These are phyloP conservation scores for Pseudogymnoascus sp. DNA, from an alignment of 2,329 filamentous ascomycete species.

Conservation along the genomic window DNA sequence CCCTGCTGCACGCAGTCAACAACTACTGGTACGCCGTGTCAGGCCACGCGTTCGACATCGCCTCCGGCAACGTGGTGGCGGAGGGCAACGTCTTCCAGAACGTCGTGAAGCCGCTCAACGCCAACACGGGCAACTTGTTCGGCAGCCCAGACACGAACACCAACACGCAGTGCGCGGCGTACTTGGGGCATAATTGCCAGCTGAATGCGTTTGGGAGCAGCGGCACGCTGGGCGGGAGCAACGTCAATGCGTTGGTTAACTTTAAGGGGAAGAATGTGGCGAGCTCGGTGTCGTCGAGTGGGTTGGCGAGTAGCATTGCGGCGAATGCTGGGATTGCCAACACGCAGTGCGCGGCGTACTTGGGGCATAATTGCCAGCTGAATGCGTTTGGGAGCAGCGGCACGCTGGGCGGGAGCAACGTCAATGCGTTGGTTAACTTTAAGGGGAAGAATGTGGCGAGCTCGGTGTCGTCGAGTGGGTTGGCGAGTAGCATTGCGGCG, in stretches of 20 bases:
- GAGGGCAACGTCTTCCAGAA: slow-evolving; percentile 55
- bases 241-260: slow-evolving; percentile 26
- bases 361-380: slow-evolving; percentile 18
- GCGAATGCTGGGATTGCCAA: slow-evolving; percentile 29
- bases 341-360: slow-evolving; percentile 17
- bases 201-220: slow-evolving; percentile 20
- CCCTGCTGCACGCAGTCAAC: slow-evolving; percentile 53
- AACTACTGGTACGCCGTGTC: slow-evolving; percentile 52
- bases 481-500: slow-evolving; percentile 25
- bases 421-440: slow-evolving; percentile 27
- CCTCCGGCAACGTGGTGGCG: slow-evolving; percentile 40
- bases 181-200: slow-evolving; percentile 19
- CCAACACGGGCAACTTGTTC: slow-evolving; percentile 13
- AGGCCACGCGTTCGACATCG: slow-evolving; percentile 52
- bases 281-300: slow-evolving; percentile 21
- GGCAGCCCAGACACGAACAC: slow-evolving; percentile 16
- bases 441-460: slow-evolving; percentile 26
- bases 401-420: slow-evolving; percentile 24
- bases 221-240: slow-evolving; percentile 26
- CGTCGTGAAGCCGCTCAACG: slow-evolving; percentile 26
- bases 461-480: slow-evolving; percentile 23
- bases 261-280: slow-evolving; percentile 28
- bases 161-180: slow-evolving; percentile 16
- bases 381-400: slow-evolving; percentile 24
- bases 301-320: slow-evolving; percentile 26